Percentiles rank a stretch among this genome's conserved stretches.
Evolutionary conservation across 1,284 basidiomycete genomes (phyloP).

Genomic region (Melampsora medusae): DNA sequence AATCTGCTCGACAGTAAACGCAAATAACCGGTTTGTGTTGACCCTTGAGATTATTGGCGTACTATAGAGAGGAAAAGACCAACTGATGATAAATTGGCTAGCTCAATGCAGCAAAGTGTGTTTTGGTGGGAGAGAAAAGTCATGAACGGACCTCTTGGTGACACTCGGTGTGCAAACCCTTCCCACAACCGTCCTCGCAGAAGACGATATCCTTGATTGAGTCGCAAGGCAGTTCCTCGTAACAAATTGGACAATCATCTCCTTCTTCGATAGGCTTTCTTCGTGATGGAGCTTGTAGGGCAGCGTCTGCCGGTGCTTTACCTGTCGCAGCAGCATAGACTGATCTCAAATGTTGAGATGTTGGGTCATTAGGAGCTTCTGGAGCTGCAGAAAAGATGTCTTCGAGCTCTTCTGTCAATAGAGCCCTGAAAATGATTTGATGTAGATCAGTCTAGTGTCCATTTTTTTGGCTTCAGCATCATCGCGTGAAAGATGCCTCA

Average conservation of each 20-base stretch:
- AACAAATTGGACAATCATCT: slow-evolving; percentile 72
- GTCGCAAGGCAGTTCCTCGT: slow-evolving; percentile 59
- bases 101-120: background rate
- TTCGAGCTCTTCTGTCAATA: slow-evolving; percentile 66
- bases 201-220: slow-evolving; percentile 61
- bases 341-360: slow-evolving; percentile 55
- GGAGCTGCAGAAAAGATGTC: slow-evolving; percentile 66
- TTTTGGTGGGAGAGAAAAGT: background rate
- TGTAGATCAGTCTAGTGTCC: background rate
- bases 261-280: slow-evolving; percentile 61
- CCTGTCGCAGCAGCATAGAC: slow-evolving; percentile 47
- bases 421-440: slow-evolving; percentile 59
- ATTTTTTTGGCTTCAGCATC: background rate
- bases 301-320: slow-evolving; percentile 45
- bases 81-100: background rate
- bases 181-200: slow-evolving; percentile 66
- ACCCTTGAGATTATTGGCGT: slow-evolving; percentile 61
- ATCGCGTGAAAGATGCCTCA: background rate
- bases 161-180: slow-evolving; percentile 67
- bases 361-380: slow-evolving; percentile 64
- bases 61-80: background rate
- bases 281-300: slow-evolving; percentile 56
- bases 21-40: slow-evolving; percentile 60
- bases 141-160: slow-evolving; percentile 63
- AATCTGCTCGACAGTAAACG: slow-evolving; percentile 67